Base-by-base conservation (phyloP, 1,284 basidiomycete genomes). In the Schizopora paradoxa region DNA sequence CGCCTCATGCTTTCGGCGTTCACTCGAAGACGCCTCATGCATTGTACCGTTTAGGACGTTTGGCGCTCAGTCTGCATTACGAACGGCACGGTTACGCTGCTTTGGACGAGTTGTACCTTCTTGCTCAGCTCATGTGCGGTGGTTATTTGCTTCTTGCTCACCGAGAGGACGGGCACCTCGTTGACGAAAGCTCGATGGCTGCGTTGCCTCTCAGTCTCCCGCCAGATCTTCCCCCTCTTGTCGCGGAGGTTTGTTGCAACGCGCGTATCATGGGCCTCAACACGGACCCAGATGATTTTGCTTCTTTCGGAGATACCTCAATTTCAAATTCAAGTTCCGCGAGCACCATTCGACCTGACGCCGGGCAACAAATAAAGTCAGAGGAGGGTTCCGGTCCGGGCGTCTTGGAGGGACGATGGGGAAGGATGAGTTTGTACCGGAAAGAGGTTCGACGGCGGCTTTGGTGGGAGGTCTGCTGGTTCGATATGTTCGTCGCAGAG, bases 181-280 rank as follows among this genome's bases (percentile, higher is more conserved):
- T 19, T 14, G 16, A 3, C 1, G 39, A 39, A 14, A 23, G 29
- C 2, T 18, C 31, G n/a, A 38, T 43, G 46, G 41, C 4, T 22
- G 6, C 29, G 46, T 41, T 41, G 19, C 19, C 6, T 43, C 21
- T 33, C 14, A 2, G 13, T 33, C 8, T 49, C 5, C 43, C 37
- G 5, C 43, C 42, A 5, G 48, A 49, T 25, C 34, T 40, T 40
- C 27, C 33, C 40, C 44, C 44, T 8, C 49, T 79, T 73, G 69
- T 86, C n/a, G 79, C 80, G 22, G 82, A 83, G 62, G 72, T 82
- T 64, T 73, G 85, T 38, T 79, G 76, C 51, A 61, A 76, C 8
- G 80, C 81, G n/a, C 69, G 79, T 6, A 68, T 68, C 51, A 48
- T 48, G 47, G 47, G 47, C 7, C 26, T 48, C 14, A 36, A 35